phyloP scores from a whole-genome alignment of 352 stramenopile species.

The Phytophthora hybrid region DNA sequence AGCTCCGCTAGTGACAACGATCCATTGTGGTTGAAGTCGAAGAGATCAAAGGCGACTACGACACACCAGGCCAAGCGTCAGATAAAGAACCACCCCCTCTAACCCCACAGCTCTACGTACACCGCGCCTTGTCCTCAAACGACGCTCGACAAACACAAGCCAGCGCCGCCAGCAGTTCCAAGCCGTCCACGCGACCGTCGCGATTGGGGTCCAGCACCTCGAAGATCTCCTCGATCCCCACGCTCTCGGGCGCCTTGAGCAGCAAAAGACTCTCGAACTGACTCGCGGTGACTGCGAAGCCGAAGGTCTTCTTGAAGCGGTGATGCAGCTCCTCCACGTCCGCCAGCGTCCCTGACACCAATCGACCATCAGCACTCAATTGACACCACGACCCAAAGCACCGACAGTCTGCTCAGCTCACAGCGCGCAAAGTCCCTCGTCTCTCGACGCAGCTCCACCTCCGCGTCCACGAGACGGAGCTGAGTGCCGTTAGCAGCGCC shows the following conservation, averaged over 20 bases:
- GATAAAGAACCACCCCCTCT: constrained; percentile 34
- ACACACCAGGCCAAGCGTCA: background rate
- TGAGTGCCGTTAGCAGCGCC: constrained; percentile 59
- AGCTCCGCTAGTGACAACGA: constrained; percentile 79
- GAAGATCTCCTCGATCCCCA: constrained; percentile 79
- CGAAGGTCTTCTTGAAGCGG: constrained; percentile 80
- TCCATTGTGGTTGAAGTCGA: constrained; percentile 85
- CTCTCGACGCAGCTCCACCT: constrained; percentile 76
- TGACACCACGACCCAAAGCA: background rate
- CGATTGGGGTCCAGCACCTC: constrained; percentile 73
- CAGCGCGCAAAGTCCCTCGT: constrained; percentile 83
- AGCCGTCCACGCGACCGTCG: constrained; percentile 81
- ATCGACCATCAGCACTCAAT: background rate
- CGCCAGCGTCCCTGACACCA: constrained; percentile 60
- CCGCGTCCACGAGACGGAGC: constrained; percentile 59
- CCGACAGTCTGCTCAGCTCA: constrained; percentile 30
- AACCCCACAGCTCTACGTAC: constrained; percentile 38
- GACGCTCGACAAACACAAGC: constrained; percentile 71
- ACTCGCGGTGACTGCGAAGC: constrained; percentile 75
- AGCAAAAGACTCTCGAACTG: constrained; percentile 81
- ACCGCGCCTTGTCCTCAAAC: constrained; percentile 86
- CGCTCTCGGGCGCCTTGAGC: constrained; percentile 64
- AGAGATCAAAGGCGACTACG: constrained; percentile 50
- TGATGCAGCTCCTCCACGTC: constrained; percentile 70
- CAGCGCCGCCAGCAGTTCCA: constrained; percentile 82